phyloP scores from a whole-genome alignment of 2,329 filamentous ascomycete species.

The Monilinia polystroma region DNA sequence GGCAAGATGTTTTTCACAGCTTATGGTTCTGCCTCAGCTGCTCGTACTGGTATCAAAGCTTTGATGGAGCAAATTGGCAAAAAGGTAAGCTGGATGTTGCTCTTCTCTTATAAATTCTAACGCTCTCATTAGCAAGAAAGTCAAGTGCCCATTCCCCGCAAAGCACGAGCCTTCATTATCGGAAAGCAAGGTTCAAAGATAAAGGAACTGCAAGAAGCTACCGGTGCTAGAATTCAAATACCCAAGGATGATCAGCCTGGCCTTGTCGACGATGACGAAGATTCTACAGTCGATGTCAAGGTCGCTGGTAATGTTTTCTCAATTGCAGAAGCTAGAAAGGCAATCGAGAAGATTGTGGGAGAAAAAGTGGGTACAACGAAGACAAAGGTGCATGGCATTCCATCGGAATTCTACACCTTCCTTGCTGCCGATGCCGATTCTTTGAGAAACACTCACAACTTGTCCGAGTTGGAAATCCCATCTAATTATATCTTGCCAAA shows the following conservation, averaged over 20 bases:
- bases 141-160: constrained; percentile 77
- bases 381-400: constrained; percentile 78
- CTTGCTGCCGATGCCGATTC: constrained; percentile 68
- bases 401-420: constrained; percentile 93
- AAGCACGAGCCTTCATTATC: constrained; percentile 85
- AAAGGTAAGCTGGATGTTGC: constrained; percentile 57
- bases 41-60: constrained; percentile 75
- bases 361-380: constrained; percentile 82
- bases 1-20: constrained; percentile 80
- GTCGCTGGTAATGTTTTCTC: constrained; percentile 91
- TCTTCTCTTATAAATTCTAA: constrained; percentile 27
- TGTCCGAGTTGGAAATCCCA: constrained; percentile 80
- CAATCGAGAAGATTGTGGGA: constrained; percentile 83
- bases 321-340: constrained; percentile 76
- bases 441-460: constrained; percentile 67
- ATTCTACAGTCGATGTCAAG: constrained; percentile 77
- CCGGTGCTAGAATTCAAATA: constrained; percentile 86
- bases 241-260: constrained; percentile 71
- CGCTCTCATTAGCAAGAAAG: constrained; percentile 55
- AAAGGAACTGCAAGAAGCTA: constrained; percentile 84
- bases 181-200: constrained; percentile 88
- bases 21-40: constrained; percentile 71
- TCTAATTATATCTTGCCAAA: constrained; percentile 72
- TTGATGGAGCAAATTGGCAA: constrained; percentile 83
- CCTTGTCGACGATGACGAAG: constrained; percentile 67